Percentiles rank a stretch among this genome's conserved stretches.
Conservation (phyloP, 2,329 filamentous ascomycete genomes). For the Furcasterigmium furcatum region DNA sequence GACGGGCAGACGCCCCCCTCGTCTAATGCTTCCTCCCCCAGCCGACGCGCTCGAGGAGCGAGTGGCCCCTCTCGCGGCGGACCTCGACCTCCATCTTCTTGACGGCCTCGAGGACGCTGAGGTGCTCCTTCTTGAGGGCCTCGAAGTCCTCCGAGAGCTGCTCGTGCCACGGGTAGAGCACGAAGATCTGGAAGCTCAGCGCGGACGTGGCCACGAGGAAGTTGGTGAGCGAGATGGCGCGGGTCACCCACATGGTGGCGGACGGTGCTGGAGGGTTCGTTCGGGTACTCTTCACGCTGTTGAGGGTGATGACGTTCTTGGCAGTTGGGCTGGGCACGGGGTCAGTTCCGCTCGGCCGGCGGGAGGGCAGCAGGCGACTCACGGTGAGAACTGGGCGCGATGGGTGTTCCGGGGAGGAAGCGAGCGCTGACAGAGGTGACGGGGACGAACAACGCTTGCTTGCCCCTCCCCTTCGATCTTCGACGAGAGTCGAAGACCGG, state of each 20-base stretch:
- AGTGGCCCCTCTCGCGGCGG: constrained; percentile 9
- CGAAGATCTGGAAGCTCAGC: constrained; percentile 64
- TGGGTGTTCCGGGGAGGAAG: background rate
- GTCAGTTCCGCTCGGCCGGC: background rate
- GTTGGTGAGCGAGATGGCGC: constrained; percentile 57
- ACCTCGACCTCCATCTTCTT: constrained; percentile 19
- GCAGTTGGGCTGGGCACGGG: background rate
- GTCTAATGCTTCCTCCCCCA: constrained; percentile 1
- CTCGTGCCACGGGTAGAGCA: constrained; percentile 69
- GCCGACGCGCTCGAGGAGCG: constrained; percentile 11
- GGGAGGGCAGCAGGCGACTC: background rate
- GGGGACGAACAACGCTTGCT: background rate
- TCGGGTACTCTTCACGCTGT: too few relatives aligned
- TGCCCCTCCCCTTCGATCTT: too few relatives aligned
- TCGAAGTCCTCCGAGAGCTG: constrained; percentile 61
- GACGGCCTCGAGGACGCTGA: constrained; percentile 34
- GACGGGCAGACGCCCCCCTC: background rate
- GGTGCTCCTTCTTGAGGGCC: constrained; percentile 55
- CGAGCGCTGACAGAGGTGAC: background rate
- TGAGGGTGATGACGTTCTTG: background rate
- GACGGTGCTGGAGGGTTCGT: background rate
- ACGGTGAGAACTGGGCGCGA: background rate
- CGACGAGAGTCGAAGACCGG: too few relatives aligned
- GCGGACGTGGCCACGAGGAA: constrained; percentile 64
- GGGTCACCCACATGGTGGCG: constrained; percentile 31